These are phyloP conservation scores for Plasmopara halstedii DNA, from an alignment of 352 stramenopile species.

Conservation along the genomic window DNA sequence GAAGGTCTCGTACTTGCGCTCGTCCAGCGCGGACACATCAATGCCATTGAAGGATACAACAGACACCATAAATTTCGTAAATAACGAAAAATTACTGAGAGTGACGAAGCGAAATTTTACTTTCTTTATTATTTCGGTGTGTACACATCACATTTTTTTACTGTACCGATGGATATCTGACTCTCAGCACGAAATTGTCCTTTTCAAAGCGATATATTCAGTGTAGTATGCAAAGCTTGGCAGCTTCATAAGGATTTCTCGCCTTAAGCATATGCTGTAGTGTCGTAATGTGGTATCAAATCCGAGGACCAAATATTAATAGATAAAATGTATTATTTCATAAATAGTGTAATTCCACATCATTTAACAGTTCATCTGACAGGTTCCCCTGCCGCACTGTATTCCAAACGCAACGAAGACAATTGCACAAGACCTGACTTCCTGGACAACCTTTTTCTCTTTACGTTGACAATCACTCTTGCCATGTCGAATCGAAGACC, in stretches of 20 bases:
- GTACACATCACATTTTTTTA: no score
- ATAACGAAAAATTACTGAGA: neutral
- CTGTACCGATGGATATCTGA: no score
- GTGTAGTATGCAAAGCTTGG: no score
- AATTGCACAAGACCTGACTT: conserved; percentile 1
- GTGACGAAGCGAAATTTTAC: no score
- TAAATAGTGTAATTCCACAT: neutral
- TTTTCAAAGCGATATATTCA: no score
- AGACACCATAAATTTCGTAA: conserved; percentile 16
- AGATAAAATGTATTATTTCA: no score
- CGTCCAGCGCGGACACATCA: conserved; percentile 59
- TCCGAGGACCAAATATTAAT: no score
- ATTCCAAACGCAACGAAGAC: conserved; percentile 13
- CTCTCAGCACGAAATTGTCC: no score
- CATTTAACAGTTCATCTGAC: neutral
- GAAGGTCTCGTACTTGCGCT: conserved; percentile 49
- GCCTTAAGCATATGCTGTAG: no score
- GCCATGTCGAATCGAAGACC: conserved; percentile 21
- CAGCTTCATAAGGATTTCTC: no score
- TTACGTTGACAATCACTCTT: neutral
- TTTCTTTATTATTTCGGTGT: no score
- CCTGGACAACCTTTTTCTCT: conserved; percentile 5
- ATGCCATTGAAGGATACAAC: conserved; percentile 36
- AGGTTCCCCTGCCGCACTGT: conserved; percentile 5
- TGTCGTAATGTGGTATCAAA: no score